Percentiles rank a stretch among this genome's conserved stretches.
Evolutionary conservation across 495 filamentous ascomycete species (phyloP).

Genomic region (Penicillium alfredii): DNA sequence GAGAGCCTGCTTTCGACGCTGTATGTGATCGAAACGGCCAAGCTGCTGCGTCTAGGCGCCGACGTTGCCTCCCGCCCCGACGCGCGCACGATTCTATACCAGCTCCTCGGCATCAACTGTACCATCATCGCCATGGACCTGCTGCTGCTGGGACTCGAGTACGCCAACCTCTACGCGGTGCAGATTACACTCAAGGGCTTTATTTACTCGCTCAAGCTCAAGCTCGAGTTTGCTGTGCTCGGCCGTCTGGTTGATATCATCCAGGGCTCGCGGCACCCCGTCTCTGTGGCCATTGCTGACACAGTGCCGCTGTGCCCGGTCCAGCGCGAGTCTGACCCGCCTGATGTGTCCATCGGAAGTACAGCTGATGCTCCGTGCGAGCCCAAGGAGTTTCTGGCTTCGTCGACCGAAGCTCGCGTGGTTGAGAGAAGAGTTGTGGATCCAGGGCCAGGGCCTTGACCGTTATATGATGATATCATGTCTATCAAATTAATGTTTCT

Average conservation of each 20-base stretch:
- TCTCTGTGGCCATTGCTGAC: constrained; percentile 23
- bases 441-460: constrained; percentile 2
- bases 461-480: constrained; percentile 2
- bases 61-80: constrained; percentile 21
- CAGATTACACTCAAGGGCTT: constrained; percentile 52
- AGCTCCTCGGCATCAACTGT: constrained; percentile 51
- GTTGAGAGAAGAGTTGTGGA: constrained; percentile 15
- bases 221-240: constrained; percentile 57
- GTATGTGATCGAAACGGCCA: constrained; percentile 51
- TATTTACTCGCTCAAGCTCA: constrained; percentile 60
- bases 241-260: constrained; percentile 45
- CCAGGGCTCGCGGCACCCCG: constrained; percentile 26
- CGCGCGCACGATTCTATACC: constrained; percentile 44
- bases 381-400: constrained; percentile 16
- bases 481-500: no score
- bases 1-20: constrained; percentile 52
- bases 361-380: constrained; percentile 3
- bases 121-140: constrained; percentile 48
- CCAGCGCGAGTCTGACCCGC: constrained; percentile 6
- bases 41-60: constrained; percentile 44
- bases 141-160: constrained; percentile 44
- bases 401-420: constrained; percentile 1
- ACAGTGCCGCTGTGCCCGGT: constrained; percentile 24
- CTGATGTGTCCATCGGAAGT: no score
- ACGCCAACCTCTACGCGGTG: constrained; percentile 45